A percentile compares a stretch with the other conserved stretches of the same genome.
phyloP scores from a whole-genome alignment of 2,329 filamentous ascomycete genomes.

The Chrysoporthe puriensis region DNA sequence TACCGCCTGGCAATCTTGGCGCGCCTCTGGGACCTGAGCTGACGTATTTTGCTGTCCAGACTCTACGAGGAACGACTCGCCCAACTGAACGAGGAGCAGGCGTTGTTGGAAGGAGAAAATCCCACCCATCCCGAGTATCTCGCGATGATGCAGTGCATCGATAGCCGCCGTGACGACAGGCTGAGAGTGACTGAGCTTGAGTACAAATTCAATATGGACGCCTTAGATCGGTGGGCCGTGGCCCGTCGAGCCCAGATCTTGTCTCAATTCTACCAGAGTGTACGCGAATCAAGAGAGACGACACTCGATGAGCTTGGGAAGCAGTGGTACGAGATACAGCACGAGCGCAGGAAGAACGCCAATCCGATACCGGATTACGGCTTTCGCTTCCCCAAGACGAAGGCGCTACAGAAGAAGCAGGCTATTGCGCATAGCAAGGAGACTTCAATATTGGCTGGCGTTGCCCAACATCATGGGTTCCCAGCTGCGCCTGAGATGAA shows the following conservation, averaged over 20 bases:
- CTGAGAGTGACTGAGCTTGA: conserved; percentile 75
- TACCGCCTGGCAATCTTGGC: conserved; percentile 19
- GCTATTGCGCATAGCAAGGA: conserved; percentile 94
- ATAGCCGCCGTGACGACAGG: conserved; percentile 81
- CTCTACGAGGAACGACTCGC: conserved; percentile 88
- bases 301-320: conserved; percentile 81
- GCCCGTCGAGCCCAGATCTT: conserved; percentile 85
- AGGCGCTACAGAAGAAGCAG: conserved; percentile 77
- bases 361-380: conserved; percentile 81
- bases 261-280: conserved; percentile 86
- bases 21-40: neutral
- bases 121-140: conserved; percentile 91
- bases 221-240: conserved; percentile 74
- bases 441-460: conserved; percentile 85
- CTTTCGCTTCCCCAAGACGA: conserved; percentile 77
- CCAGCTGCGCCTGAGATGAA: conserved; percentile 88
- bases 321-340: conserved; percentile 91
- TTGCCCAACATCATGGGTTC: conserved; percentile 95
- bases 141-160: conserved; percentile 84
- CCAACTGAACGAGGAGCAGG: conserved; percentile 73
- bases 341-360: conserved; percentile 71
- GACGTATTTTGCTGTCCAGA: conserved; percentile 48
- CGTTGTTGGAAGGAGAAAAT: conserved; percentile 59
- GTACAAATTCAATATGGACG: conserved; percentile 72
- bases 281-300: conserved; percentile 80